phyloP scores from a whole-genome alignment of 352 stramenopile genomes.

The Globisporangium cylindrosporum region DNA sequence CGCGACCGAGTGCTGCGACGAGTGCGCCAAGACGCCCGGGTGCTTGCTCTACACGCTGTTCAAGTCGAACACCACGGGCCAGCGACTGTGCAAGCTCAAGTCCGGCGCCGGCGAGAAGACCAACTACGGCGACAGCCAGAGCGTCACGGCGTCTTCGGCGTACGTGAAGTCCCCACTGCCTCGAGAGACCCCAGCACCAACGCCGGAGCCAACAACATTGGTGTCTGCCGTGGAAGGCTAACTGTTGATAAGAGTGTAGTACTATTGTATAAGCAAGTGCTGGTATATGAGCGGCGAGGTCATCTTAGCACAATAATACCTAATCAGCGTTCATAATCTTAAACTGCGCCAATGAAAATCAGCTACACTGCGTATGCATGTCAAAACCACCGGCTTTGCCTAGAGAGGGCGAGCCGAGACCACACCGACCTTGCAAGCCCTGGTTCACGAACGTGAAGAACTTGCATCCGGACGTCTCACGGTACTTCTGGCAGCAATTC shows the following conservation, averaged over 20 bases:
- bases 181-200: neutral
- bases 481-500: neutral
- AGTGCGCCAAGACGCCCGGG: conserved; percentile 1
- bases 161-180: no score
- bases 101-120: conserved; percentile 11
- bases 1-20: conserved; percentile 11
- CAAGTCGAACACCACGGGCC: conserved; percentile 5
- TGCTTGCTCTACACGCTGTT: conserved; percentile 14
- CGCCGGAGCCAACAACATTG: no score
- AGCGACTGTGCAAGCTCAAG: conserved; percentile 7
- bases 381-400: neutral
- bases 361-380: no score
- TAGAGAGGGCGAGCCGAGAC: neutral
- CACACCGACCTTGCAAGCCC: conserved; percentile 6
- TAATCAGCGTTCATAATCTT: no score
- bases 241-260: no score
- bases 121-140: conserved; percentile 16
- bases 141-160: conserved; percentile 3
- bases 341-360: no score
- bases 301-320: no score
- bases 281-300: no score
- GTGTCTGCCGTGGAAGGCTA: no score
- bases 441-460: conserved; percentile 29
- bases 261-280: no score
- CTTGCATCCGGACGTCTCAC: conserved; percentile 8